Base-by-base conservation (phyloP, 139 green algal genomes). In the Bryopsis sp. region DNA sequence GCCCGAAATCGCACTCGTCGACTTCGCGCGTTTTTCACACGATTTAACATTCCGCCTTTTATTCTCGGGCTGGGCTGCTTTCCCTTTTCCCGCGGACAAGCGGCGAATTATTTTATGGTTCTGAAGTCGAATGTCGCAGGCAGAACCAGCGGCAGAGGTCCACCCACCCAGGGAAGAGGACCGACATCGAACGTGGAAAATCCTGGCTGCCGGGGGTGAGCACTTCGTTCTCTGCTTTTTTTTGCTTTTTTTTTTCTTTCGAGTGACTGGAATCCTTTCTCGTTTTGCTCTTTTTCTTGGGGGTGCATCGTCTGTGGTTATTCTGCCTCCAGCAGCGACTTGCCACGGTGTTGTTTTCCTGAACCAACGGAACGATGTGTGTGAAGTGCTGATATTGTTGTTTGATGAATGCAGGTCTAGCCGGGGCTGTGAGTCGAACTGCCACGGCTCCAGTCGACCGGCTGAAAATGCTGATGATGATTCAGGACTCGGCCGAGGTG, bases 401-500 rank as follows among this genome's bases (percentile, higher is more conserved):
- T 37, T 38, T n/a, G 6, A 7, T 48, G 2, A 26, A 36, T 67
- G 39, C 81, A 88, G 92, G 83, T 1, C 37, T 97, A 11, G 90
- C 90, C 4, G 92, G 92, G 1, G 90, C 83, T 0, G 81, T 97
- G 28, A 93, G 82, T 71, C 65, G 92, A 0, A 93, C 90, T 8
- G 80, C 83, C 39, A 97, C 92, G 28, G 92, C 92, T 0, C 92
- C 92, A 0, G 72, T 96, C 1, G 92, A 97, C 79, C 75, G 92
- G 31, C 38, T 97, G 31, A 97, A 96, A 76, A 95, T 96, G 84
- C 77, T 97, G 37, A 69, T 96, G 37, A 83, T 91, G 73, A 81
- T 93, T 26, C 79, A 95, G 39, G 87, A 95, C 46, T 62, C 63
- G 35, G 39, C 63, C 24, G 48, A 74, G 5, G 68, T 67, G 22